phyloP scores from a whole-genome alignment of 2,329 filamentous ascomycete species.

The Exophiala sp. region DNA sequence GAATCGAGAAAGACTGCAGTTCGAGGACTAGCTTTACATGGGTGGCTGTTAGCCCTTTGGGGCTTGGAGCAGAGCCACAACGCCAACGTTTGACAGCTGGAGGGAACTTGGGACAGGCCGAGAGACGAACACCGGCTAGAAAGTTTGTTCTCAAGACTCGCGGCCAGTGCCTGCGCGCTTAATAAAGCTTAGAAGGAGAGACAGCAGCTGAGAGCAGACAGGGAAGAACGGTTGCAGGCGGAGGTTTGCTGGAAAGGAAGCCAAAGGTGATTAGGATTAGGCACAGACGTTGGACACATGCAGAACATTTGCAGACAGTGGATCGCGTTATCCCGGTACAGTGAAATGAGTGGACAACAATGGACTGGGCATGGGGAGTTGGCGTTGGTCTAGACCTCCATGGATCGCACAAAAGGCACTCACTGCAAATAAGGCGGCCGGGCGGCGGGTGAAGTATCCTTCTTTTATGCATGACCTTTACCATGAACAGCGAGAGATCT shows the following conservation, averaged over 20 bases:
- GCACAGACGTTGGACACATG: conserved; percentile 8
- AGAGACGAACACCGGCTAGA: no score
- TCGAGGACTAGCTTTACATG: neutral
- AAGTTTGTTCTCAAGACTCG: no score
- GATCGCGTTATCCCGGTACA: neutral
- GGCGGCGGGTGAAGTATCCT: no score
- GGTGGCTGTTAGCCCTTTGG: neutral
- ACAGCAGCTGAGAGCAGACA: neutral
- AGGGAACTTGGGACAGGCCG: neutral
- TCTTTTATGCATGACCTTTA: no score
- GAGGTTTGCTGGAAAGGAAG: neutral
- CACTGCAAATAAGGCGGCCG: no score
- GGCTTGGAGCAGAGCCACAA: neutral
- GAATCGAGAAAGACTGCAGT: neutral
- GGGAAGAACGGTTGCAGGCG: neutral
- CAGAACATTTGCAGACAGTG: conserved; percentile 6
- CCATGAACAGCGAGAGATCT: no score
- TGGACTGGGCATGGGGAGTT: neutral
- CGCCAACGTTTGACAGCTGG: neutral
- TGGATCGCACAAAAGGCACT: conserved; percentile 14
- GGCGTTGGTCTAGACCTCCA: conserved; percentile 16
- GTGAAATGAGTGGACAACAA: neutral
- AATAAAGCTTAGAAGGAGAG: neutral
- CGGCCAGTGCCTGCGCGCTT: no score
- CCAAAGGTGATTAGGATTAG: neutral